Conservation (phyloP, 1,284 basidiomycete genomes). For the Cutaneotrichosporon daszewskae region DNA sequence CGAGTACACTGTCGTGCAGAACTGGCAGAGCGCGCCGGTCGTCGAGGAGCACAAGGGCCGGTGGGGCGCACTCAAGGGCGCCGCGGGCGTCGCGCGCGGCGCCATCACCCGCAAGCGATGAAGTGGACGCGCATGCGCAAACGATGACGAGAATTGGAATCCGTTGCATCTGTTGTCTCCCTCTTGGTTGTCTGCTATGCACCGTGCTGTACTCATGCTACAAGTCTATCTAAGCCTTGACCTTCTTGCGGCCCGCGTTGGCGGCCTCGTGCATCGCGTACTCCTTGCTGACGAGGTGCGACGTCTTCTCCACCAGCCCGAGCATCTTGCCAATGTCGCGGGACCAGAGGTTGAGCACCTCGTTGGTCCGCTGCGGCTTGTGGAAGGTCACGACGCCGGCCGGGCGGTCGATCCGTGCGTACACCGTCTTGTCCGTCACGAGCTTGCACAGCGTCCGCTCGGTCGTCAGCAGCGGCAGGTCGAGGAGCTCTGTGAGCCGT, state of each 20-base stretch:
- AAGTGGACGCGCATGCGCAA: too few species aligned
- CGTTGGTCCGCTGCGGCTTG: slow-evolving; percentile 67
- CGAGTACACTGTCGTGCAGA: slow-evolving; percentile 4
- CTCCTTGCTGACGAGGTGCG: slow-evolving; percentile 52
- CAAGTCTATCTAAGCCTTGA: slow-evolving; percentile 22
- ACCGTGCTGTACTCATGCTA: too few species aligned
- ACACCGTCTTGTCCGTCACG: slow-evolving; percentile 85
- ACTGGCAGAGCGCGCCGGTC: too few species aligned
- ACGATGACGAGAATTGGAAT: too few species aligned
- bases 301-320: slow-evolving; percentile 51
- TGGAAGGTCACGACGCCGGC: slow-evolving; percentile 83
- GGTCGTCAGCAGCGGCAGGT: slow-evolving; percentile 72
- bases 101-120: too few species aligned
- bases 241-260: slow-evolving; percentile 31
- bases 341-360: slow-evolving; percentile 95
- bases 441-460: slow-evolving; percentile 83
- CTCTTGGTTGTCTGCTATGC: too few species aligned
- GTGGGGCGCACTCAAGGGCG: too few species aligned
- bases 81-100: too few species aligned
- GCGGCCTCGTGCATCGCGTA: slow-evolving; percentile 47
- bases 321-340: slow-evolving; percentile 83
- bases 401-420: slow-evolving; percentile 90
- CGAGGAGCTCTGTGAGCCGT: slow-evolving; percentile 79
- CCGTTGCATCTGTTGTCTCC: too few species aligned
- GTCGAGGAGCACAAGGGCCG: too few species aligned